phyloP scores from a whole-genome alignment of 768 basidiomycete species.

The Auriscalpium orientale region DNA sequence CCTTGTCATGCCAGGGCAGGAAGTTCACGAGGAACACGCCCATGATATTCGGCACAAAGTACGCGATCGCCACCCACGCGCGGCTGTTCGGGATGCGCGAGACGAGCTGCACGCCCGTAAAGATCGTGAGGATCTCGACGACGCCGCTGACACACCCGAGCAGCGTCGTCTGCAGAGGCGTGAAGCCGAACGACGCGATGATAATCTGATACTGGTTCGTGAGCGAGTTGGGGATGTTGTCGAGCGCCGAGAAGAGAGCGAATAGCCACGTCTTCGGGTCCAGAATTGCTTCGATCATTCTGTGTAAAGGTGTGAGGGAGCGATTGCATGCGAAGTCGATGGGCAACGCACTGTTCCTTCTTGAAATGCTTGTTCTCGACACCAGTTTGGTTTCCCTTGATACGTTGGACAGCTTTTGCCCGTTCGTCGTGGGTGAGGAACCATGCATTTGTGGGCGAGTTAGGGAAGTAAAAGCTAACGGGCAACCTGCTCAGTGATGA shows the following conservation, averaged over 20 bases:
- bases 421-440: conserved; percentile 66
- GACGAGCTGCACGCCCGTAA: conserved; percentile 51
- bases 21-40: conserved; percentile 57
- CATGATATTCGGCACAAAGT: conserved; percentile 57
- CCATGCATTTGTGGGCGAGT: conserved; percentile 69
- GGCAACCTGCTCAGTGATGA: neutral
- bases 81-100: conserved; percentile 49
- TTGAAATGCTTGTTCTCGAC: conserved; percentile 80
- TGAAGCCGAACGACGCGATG: conserved; percentile 59
- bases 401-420: conserved; percentile 50
- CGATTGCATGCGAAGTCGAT: too few relatives aligned
- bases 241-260: conserved; percentile 54
- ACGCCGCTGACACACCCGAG: conserved; percentile 60
- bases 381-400: conserved; percentile 74
- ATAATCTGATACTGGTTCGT: conserved; percentile 63
- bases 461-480: conserved; percentile 58
- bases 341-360: conserved; percentile 58
- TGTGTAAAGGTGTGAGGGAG: conserved; percentile 17
- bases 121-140: conserved; percentile 65
- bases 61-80: conserved; percentile 56
- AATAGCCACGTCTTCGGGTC: conserved; percentile 78
- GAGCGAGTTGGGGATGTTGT: conserved; percentile 59
- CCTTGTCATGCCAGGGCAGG: conserved; percentile 56
- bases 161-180: conserved; percentile 56
- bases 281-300: conserved; percentile 58